Evolutionary conservation across 2,329 filamentous ascomycete genomes (phyloP), one percentile per base, ranked within the genome.

Genomic region (Hypoxylon sp.): DNA sequence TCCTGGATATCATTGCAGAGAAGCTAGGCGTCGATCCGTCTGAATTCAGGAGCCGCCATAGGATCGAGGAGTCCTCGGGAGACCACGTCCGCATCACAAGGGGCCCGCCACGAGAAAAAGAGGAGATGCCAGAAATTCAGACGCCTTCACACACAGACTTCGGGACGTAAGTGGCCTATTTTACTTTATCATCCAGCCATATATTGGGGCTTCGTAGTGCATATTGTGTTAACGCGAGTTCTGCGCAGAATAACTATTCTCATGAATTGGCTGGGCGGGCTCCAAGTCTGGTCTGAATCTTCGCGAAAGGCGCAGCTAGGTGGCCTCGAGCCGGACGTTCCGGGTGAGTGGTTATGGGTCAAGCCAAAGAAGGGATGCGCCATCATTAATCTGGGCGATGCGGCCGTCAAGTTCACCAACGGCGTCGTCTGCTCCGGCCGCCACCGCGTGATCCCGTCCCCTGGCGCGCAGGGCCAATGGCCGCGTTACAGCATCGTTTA

Each of bases 211-310:
- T 5, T 8, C 14, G 5, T 33, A 7, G 17, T 6, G 10, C 3
- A 4, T 8, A 22, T 31, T 3, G 30, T 14, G 13, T 48, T 57
- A 27, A 55, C 14, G 10, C 13, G 10, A 6, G 2, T 8, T 50
- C 2, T 8, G 6, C 22, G 22, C 54, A 80, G 78, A 2, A 75
- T 82, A 53, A 81, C 79, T 7, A 65, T 82, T 22, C 72, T 82
- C 22, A 81, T 81, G 76, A 82, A 81, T 66, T 79, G 77, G 77
- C 74, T 81, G 17, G 81, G 79, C 40, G 80, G 81, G 2, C 73
- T 82, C 14, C 80, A 82, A 61, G 77, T 82, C 22, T 79, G 76
- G 72, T 77, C 75, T 2, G 71, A 75, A 46, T 78, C 77, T 2
- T 61, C 76, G 13, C 75, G 76, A 20, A 72, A 67, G 40, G 77